Evolutionary conservation across 2,329 filamentous ascomycete species (phyloP), one percentile per base, ranked within the genome.

Genomic region (Fusarium sp.): DNA sequence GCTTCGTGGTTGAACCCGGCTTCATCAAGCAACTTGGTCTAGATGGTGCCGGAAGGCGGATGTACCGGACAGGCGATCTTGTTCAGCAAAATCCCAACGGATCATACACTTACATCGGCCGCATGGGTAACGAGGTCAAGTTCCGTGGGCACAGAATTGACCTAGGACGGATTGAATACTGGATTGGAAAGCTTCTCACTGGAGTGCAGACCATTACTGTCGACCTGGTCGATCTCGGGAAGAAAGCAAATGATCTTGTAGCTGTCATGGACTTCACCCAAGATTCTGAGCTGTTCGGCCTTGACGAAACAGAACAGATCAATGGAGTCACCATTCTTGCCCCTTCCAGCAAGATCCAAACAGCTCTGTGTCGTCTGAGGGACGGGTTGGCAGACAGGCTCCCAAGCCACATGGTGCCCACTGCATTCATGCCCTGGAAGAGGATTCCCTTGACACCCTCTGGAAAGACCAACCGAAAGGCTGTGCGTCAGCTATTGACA

Each of bases 381-480:
- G 34, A 36, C 17, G 34, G 34, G 3, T n/a, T 36, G 7, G 34
- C 8, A 36, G 34, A 36, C 34, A 36, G 4, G 9, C 34, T 55
- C 1, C 52, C 44, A 1, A 46, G 49, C 2, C 50, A 55, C 44
- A 55, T 55, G 52, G 49, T 55, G 4, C 52, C 52, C 12, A 46
- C 44, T n/a, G 32, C 49, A 4, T 55, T 46, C 36, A 55, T 55
- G 24, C 52, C 52, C 7, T 50, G 48, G 52, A 50, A 36, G 15
- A 55, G 26, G 1, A 21, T 55, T 0, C 52, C 52, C 3, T 50
- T 55, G 12, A 55, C 48, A 3, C 38, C 44, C 1, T 50, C 52
- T 7, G 44, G 52, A 12, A 55, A 55, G 28, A 46, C 52, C 20
- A 46, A 55, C 20, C 26, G 52, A 5, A 19, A 36, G 21, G 52